Percentiles rank a stretch among this genome's conserved stretches.
These are phyloP conservation scores for Chalara sp. DNA, from an alignment of 2,329 filamentous ascomycete genomes.

Conservation along the genomic window DNA sequence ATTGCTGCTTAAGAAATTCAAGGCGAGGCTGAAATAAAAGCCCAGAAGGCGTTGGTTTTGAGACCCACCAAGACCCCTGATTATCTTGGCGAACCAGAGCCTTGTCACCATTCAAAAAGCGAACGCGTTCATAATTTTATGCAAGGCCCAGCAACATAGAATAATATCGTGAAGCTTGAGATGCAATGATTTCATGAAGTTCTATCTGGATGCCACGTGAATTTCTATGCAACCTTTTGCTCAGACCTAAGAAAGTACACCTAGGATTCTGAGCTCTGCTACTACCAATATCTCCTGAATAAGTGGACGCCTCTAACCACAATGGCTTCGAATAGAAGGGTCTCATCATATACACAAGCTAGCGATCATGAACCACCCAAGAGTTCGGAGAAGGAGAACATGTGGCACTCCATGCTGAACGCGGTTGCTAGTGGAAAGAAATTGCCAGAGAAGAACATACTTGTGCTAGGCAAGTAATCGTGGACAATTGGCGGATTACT, in stretches of 20 bases:
- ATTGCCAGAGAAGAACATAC: slow-evolving; percentile 83
- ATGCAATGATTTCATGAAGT: no score
- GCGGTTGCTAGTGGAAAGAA: slow-evolving; percentile 84
- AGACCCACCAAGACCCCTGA: no score
- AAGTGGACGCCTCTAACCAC: slow-evolving; percentile 3
- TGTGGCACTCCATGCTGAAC: slow-evolving; percentile 93
- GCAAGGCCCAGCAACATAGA: background rate
- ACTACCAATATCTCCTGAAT: background rate
- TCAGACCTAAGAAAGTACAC: background rate
- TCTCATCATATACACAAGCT: slow-evolving; percentile 44
- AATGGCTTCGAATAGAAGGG: slow-evolving; percentile 25
- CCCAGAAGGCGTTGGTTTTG: no score
- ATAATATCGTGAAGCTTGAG: no score
- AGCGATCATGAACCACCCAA: slow-evolving; percentile 50
- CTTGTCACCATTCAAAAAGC: no score
- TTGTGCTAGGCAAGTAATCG: slow-evolving; percentile 64
- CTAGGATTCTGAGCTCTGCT: background rate
- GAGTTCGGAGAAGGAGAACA: slow-evolving; percentile 74
- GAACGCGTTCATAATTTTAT: slow-evolving; percentile 14
- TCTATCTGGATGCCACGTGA: no score
- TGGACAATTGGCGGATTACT: background rate
- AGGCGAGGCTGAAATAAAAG: no score
- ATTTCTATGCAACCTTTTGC: background rate
- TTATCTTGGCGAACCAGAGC: no score
- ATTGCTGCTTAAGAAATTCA: no score